Base-by-base conservation (phyloP, 805 yeast genomes). In the Cyberlindnera galapagoensis region DNA sequence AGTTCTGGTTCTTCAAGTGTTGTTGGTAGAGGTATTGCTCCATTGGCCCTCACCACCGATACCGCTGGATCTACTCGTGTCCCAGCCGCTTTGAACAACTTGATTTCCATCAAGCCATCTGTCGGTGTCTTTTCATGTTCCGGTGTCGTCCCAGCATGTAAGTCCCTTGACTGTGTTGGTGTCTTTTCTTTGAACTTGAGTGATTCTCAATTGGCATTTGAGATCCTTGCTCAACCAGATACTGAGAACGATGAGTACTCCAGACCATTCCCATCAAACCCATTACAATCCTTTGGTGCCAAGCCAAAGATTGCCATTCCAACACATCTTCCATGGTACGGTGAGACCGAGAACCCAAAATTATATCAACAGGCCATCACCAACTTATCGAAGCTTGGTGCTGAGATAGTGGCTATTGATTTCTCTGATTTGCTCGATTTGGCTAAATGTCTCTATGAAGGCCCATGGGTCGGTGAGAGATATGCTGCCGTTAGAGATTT, bases 61-160 rank as follows among this genome's bases (percentile, higher is more conserved):
- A 90, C 98, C 22, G 98, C 98, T 8, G 98, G 98, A 15, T 85
- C 95, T 6, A 97, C 97, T 25, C 74, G 98, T 51, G 98, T 90
- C 20, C 98, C 98, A 18, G 97, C 97, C 17, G 90, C 87, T 19
- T 67, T 90, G 44, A 90, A 90, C 69, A 92, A 92, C 59, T 62
- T 87, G 46, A 72, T 90, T 43, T 97, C 97, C 14, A 71, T 92
- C 44, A 90, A 90, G 59, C 97, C 98, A 23, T 79, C 97, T 2
- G 76, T 76, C 40, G 98, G 98, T 34, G 75, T 75, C 1, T 79
- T 90, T 47, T 83, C 95, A 7, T 76, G 94, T 36, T 56, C 66
- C 4, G 98, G 98, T 41, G 95, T 90, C n/a, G 92, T 92, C 6
- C 97, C 97, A 11, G 97, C 97, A 12, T 90, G 98, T 61, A 84